Evolutionary conservation across 768 basidiomycete genomes (phyloP).

Genomic region (Polyporus arcularius): DNA sequence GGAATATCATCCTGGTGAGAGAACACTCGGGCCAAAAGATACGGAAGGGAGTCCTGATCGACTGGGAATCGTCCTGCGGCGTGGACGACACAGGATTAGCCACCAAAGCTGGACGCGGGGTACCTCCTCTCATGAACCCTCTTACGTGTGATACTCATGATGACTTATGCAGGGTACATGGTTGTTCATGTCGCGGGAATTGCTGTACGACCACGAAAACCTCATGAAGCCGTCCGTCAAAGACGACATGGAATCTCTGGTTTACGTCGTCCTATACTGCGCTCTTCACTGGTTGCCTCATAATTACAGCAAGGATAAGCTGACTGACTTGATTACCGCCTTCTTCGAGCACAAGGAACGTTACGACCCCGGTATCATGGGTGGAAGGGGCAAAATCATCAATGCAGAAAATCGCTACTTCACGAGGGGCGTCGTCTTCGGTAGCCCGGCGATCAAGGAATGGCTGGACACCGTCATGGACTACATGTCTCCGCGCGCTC

Average conservation of each 20-base stretch:
- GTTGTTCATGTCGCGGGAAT: slow-evolving; percentile 2
- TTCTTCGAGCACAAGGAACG: background rate
- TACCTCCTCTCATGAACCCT: background rate
- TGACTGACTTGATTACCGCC: background rate
- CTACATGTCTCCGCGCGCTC: background rate
- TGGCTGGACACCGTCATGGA: slow-evolving; percentile 4
- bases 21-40: background rate
- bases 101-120: background rate
- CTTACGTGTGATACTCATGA: no score
- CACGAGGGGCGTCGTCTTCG: background rate
- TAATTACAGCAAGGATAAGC: background rate
- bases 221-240: background rate
- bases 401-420: background rate
- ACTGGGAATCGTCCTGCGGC: slow-evolving; percentile 3
- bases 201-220: background rate
- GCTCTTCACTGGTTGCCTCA: slow-evolving; percentile 1
- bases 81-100: background rate
- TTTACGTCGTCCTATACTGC: slow-evolving; percentile 12
- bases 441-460: background rate
- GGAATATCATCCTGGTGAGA: slow-evolving; percentile 7
- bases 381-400: background rate
- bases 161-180: slow-evolving; percentile 1
- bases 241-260: slow-evolving; percentile 15
- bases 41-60: slow-evolving; percentile 4
- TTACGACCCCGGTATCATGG: background rate